Percentiles rank a stretch among this genome's conserved stretches.
Conservation (phyloP, 441 rosid genomes). For the Jatropha podagrica region DNA sequence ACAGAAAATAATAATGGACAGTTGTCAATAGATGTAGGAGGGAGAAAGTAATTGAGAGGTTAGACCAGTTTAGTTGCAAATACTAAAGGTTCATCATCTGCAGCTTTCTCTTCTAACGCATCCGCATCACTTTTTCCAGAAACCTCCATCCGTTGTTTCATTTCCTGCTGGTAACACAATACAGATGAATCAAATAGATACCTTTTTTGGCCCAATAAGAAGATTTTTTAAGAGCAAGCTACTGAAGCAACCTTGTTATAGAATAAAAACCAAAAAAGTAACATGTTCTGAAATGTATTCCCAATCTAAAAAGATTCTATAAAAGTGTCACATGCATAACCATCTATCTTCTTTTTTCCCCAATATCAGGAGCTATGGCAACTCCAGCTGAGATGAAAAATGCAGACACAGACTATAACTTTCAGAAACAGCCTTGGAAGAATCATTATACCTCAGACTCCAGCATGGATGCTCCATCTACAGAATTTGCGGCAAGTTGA, state of each 20-base stretch:
- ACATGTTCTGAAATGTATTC: neutral
- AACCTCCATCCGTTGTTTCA: constrained; percentile 47
- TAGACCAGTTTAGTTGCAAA: constrained; percentile 80
- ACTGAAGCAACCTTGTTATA: neutral
- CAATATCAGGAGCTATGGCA: neutral
- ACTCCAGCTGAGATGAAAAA: neutral
- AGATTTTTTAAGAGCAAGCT: neutral
- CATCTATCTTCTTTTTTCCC: neutral
- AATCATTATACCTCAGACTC: constrained; percentile 56
- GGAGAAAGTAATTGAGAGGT: neutral
- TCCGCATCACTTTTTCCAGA: constrained; percentile 55
- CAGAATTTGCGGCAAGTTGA: constrained; percentile 40
- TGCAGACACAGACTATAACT: neutral
- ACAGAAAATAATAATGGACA: neutral
- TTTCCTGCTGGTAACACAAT: constrained; percentile 48
- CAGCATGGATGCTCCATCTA: constrained; percentile 49
- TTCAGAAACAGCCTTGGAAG: constrained; percentile 16
- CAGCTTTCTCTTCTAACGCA: constrained; percentile 60
- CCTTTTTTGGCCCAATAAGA: no score
- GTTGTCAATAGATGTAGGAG: neutral
- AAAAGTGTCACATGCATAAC: neutral
- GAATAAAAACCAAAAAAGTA: neutral
- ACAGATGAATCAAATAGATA: neutral
- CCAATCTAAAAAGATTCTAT: neutral
- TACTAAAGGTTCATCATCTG: constrained; percentile 74